A percentile compares a stretch with the other conserved stretches of the same genome.
These are phyloP conservation scores for Syzygium syzygioides DNA, from an alignment of 441 rosid genomes.

Conservation along the genomic window DNA sequence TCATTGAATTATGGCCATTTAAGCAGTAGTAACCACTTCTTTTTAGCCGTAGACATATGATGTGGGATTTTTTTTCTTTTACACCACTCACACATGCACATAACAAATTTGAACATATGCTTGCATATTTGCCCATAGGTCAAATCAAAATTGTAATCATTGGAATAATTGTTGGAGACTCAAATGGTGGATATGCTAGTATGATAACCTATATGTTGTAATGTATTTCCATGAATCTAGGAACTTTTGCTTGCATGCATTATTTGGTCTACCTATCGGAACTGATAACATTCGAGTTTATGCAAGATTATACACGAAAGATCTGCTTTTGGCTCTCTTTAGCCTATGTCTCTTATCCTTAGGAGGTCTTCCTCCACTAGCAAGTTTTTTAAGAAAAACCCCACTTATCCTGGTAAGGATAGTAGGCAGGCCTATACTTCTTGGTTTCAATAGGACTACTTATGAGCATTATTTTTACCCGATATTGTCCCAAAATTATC, in stretches of 20 bases:
- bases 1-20: too few species aligned
- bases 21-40: not conserved
- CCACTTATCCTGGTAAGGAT: too few species aligned
- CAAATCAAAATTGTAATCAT: not conserved
- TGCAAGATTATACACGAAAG: too few species aligned
- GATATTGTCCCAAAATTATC: too few species aligned
- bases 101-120: not conserved
- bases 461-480: too few species aligned
- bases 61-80: not conserved
- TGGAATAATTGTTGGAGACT: not conserved
- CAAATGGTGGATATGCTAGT: not conserved
- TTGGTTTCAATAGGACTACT: too few species aligned
- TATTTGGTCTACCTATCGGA: not conserved
- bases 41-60: not conserved
- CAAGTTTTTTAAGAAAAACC: too few species aligned
- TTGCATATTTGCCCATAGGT: too few species aligned
- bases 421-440: too few species aligned
- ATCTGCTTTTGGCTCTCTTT: too few species aligned
- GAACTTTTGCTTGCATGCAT: not conserved
- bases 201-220: constrained; percentile 3
- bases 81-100: not conserved
- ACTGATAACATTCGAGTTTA: not conserved
- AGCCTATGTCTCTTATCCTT: too few species aligned
- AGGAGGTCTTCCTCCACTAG: too few species aligned
- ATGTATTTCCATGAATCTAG: not conserved